phyloP scores from a whole-genome alignment of 371 early-diverging fungal genomes.

The Amoeboaphelidium protococcarum region DNA sequence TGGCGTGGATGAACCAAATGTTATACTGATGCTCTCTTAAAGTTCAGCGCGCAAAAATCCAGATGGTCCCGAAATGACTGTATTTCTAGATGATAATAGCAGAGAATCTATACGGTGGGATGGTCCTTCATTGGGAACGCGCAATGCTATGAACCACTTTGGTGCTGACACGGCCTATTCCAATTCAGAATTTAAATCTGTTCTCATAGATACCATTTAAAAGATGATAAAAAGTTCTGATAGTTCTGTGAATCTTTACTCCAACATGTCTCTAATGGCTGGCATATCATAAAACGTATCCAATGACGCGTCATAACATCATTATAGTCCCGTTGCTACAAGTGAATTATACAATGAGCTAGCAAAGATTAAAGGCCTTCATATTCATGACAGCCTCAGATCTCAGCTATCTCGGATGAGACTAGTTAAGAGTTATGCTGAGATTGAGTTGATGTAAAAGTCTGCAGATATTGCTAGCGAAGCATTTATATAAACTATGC shows the following conservation, averaged over 20 bases:
- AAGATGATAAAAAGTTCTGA: not conserved
- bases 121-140: not conserved
- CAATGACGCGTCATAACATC: too few species aligned
- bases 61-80: not conserved
- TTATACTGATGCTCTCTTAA: not conserved
- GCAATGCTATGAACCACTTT: not conserved
- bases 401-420: not conserved
- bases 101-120: not conserved
- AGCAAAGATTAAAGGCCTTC: not conserved
- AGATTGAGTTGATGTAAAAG: slow-evolving; percentile 13
- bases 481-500: slow-evolving; percentile 38
- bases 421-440: not conserved
- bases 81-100: not conserved
- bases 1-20: not conserved
- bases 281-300: too few species aligned
- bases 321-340: too few species aligned
- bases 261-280: not conserved
- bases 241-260: not conserved
- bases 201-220: not conserved
- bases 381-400: not conserved
- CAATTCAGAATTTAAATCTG: not conserved
- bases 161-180: not conserved
- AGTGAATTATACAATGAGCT: too few species aligned
- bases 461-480: slow-evolving; percentile 43
- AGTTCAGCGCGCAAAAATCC: not conserved